Evolutionary conservation across 1,139 yeast genomes (phyloP).

Genomic region (Candida sp.): DNA sequence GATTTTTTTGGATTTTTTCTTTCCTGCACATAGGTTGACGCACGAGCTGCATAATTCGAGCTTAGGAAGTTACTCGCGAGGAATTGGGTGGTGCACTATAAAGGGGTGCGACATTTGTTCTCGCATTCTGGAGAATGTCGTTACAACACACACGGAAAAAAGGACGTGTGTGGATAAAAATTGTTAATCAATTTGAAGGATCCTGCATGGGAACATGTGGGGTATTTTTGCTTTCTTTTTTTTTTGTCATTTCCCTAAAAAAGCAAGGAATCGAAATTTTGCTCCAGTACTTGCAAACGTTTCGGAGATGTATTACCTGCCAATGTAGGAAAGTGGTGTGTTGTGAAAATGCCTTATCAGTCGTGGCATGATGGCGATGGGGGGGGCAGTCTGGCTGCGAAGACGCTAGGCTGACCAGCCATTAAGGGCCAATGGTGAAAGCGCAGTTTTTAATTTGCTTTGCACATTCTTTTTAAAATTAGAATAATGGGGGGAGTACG

Average conservation of each 20-base stretch:
- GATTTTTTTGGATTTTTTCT: no score
- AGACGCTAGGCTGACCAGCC: no score
- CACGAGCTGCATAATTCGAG: no score
- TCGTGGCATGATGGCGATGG: background rate
- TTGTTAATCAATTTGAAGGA: background rate
- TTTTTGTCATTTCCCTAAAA: background rate
- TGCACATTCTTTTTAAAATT: background rate
- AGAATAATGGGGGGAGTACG: background rate
- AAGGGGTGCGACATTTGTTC: no score
- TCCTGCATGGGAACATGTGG: constrained; percentile 1
- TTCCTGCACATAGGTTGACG: no score
- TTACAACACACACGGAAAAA: no score
- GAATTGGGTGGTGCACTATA: background rate
- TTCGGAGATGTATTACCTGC: background rate
- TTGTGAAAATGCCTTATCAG: background rate
- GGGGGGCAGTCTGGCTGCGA: no score
- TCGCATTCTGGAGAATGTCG: no score
- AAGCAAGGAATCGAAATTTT: background rate
- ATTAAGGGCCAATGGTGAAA: no score
- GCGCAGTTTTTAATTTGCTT: no score
- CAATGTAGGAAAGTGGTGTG: background rate
- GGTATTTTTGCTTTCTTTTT: background rate
- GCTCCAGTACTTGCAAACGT: background rate
- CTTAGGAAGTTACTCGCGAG: no score
- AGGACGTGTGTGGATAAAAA: no score